phyloP scores from a whole-genome alignment of 2,329 filamentous ascomycete genomes.

The Phyllosticta paracitricarpa region DNA sequence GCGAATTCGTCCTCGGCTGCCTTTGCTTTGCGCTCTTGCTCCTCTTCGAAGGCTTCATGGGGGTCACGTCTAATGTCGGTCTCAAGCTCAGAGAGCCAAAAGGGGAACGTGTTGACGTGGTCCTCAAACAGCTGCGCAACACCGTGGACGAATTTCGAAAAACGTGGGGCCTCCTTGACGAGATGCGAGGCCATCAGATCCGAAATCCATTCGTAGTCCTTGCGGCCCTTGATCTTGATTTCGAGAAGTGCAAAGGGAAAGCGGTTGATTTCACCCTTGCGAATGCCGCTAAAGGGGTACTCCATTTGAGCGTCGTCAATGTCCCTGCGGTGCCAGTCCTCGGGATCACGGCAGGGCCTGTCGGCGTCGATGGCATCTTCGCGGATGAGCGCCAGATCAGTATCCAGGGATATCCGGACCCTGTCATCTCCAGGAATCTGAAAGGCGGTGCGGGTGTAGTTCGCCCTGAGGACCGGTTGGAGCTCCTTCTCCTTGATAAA shows the following conservation, averaged over 20 bases:
- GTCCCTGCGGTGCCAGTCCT: conserved; percentile 83
- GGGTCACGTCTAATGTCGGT: conserved; percentile 91
- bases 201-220: conserved; percentile 74
- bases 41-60: conserved; percentile 78
- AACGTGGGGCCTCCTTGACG: conserved; percentile 77
- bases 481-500: conserved; percentile 71
- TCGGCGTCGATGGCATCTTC: conserved; percentile 65
- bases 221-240: conserved; percentile 68
- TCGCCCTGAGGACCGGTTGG: conserved; percentile 78
- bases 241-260: conserved; percentile 90
- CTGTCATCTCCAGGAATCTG: conserved; percentile 89
- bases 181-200: conserved; percentile 90
- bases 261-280: conserved; percentile 79
- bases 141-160: conserved; percentile 96
- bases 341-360: conserved; percentile 79
- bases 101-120: conserved; percentile 89
- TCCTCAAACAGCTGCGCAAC: conserved; percentile 85
- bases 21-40: conserved; percentile 73
- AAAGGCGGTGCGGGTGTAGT: conserved; percentile 90
- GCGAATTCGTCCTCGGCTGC: conserved; percentile 78
- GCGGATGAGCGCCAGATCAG: conserved; percentile 76
- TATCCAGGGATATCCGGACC: conserved; percentile 87
- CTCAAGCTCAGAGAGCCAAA: conserved; percentile 89
- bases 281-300: conserved; percentile 78
- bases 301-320: conserved; percentile 75